Conservation (phyloP, 2,329 filamentous ascomycete genomes). For the Colletotrichum orbiculare region DNA sequence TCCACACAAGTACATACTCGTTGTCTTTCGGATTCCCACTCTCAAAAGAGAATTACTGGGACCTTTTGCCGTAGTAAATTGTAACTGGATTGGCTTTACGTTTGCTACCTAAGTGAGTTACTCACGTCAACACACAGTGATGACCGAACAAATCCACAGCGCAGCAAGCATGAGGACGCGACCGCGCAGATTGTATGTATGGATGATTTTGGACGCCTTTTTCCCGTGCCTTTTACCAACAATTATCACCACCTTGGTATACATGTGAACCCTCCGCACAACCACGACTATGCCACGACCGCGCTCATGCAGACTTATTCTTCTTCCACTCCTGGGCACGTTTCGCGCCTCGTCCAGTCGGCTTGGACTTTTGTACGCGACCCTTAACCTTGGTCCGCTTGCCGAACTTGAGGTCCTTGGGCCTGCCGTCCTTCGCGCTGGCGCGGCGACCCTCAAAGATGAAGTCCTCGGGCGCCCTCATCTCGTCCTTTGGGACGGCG, state of each 20-base stretch:
- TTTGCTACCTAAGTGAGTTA: too few species aligned
- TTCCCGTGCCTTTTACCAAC: too few species aligned
- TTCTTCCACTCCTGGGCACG: slow-evolving; percentile 58
- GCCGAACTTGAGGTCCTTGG: slow-evolving; percentile 69
- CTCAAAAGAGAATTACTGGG: slow-evolving; percentile 5
- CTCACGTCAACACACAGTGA: too few species aligned
- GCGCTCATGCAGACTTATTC: slow-evolving; percentile 30
- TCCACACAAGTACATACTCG: slow-evolving; percentile 24
- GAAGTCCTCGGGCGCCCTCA: slow-evolving; percentile 74
- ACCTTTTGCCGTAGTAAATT: slow-evolving; percentile 24
- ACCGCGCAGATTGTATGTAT: too few species aligned
- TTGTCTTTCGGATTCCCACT: slow-evolving; percentile 9
- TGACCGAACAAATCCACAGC: too few species aligned
- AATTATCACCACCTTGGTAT: slow-evolving; percentile 13
- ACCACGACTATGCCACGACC: not conserved
- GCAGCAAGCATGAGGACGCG: too few species aligned
- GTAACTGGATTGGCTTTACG: slow-evolving; percentile 7
- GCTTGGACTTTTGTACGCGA: slow-evolving; percentile 50
- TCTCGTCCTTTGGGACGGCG: slow-evolving; percentile 40
- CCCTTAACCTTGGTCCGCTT: slow-evolving; percentile 64
- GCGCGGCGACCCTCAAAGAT: slow-evolving; percentile 87
- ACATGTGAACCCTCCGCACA: not conserved
- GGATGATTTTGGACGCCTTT: too few species aligned
- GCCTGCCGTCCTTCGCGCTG: slow-evolving; percentile 72
- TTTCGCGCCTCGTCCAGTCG: slow-evolving; percentile 51